These are phyloP conservation scores for Colletotrichum sp. DNA, from an alignment of 2,329 filamentous ascomycete genomes.

Conservation along the genomic window DNA sequence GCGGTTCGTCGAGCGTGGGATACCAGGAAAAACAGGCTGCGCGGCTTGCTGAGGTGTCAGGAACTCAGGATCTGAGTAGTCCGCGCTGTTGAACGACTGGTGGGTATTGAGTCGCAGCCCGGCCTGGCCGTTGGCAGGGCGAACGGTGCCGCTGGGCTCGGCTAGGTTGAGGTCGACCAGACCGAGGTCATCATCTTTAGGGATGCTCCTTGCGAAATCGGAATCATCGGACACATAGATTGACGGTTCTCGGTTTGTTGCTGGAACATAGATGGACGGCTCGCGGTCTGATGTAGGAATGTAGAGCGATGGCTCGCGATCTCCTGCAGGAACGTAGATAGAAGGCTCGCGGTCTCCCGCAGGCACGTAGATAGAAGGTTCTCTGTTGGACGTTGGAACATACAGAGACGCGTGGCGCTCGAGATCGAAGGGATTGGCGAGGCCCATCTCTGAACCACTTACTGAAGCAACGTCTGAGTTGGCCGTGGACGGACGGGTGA, in stretches of 20 bases:
- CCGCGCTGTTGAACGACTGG: conserved; percentile 21
- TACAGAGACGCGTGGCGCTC: conserved; percentile 68
- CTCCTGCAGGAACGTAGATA: conserved; percentile 58
- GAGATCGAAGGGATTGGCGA: conserved; percentile 65
- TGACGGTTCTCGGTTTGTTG: conserved; percentile 55
- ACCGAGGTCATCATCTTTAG: conserved; percentile 27
- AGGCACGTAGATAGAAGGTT: conserved; percentile 64
- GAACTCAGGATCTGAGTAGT: conserved; percentile 25
- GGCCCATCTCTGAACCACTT: conserved; percentile 60
- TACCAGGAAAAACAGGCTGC: conserved; percentile 26
- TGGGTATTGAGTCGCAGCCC: conserved; percentile 16
- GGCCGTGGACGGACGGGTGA: conserved; percentile 61
- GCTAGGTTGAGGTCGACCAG: conserved; percentile 35
- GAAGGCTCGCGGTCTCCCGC: conserved; percentile 56
- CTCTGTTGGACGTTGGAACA: conserved; percentile 46
- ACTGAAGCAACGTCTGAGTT: conserved; percentile 64
- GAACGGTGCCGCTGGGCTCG: conserved; percentile 18
- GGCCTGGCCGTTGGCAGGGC: background rate
- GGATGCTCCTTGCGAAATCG: conserved; percentile 46
- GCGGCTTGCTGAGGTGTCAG: conserved; percentile 33
- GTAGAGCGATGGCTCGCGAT: conserved; percentile 64
- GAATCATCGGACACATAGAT: conserved; percentile 68
- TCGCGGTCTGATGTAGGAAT: conserved; percentile 50
- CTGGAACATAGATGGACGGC: conserved; percentile 61
- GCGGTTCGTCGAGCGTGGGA: background rate